These are phyloP conservation scores for Meripilus lineatus DNA, from an alignment of 1,284 basidiomycete species.

Conservation along the genomic window DNA sequence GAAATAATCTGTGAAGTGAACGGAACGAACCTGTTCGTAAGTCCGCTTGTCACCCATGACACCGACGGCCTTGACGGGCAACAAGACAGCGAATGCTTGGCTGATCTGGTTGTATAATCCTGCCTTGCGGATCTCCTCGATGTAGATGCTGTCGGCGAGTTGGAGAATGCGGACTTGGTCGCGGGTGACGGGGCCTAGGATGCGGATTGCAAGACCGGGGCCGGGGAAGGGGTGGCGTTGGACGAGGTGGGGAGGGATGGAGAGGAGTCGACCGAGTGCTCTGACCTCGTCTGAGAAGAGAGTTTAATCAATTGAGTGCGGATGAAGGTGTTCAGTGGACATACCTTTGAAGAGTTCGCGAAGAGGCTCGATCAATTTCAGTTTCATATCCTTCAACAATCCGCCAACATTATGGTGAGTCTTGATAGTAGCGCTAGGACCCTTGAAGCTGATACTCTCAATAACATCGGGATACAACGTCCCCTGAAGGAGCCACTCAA, in stretches of 20 bases:
- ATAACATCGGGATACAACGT: slow-evolving; percentile 99
- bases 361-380: slow-evolving; percentile 97
- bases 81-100: slow-evolving; percentile 95
- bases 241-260: slow-evolving; percentile 91
- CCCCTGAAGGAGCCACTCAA: slow-evolving; percentile 98
- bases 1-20: neutral
- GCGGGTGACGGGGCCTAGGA: slow-evolving; percentile 90
- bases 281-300: slow-evolving; percentile 86
- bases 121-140: slow-evolving; percentile 94
- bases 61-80: slow-evolving; percentile 97
- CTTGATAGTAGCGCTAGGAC: slow-evolving; percentile 98
- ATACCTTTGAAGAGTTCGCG: slow-evolving; percentile 97
- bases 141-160: slow-evolving; percentile 94
- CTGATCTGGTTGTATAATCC: slow-evolving; percentile 92
- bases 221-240: slow-evolving; percentile 99
- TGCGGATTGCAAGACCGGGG: slow-evolving; percentile 98
- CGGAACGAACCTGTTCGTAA: slow-evolving; percentile 80
- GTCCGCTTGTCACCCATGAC: slow-evolving; percentile 98
- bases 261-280: slow-evolving; percentile 84
- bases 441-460: slow-evolving; percentile 99
- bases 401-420: slow-evolving; percentile 99
- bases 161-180: slow-evolving; percentile 95
- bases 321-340: slow-evolving; percentile 15
- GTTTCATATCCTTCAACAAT: slow-evolving; percentile 95
- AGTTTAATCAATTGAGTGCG: slow-evolving; percentile 3